Evolutionary conservation across 2,329 filamentous ascomycete genomes (phyloP).

Genomic region (Aotearoamyces nothofagi): DNA sequence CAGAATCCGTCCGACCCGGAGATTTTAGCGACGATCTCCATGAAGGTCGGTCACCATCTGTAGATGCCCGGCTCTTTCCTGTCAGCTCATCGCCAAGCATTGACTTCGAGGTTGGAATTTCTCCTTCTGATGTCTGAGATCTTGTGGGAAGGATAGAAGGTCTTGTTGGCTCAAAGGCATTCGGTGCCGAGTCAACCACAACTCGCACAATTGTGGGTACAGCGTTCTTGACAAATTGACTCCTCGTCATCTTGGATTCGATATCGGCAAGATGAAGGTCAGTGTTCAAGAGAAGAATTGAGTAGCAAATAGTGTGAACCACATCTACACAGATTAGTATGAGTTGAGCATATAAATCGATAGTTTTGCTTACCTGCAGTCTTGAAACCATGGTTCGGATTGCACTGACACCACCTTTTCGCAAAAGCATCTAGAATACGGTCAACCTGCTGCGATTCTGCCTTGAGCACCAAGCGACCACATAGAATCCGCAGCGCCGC

Average conservation of each 20-base stretch:
- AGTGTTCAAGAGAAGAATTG: constrained; percentile 86
- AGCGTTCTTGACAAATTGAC: constrained; percentile 92
- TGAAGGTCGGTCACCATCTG: constrained; percentile 18
- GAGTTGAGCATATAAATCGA: too few relatives aligned
- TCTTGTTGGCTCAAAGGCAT: constrained; percentile 38
- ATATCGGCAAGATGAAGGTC: constrained; percentile 93
- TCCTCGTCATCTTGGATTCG: constrained; percentile 88
- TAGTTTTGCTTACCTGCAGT: constrained; percentile 55
- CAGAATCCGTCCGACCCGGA: constrained; percentile 11
- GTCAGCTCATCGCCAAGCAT: constrained; percentile 7
- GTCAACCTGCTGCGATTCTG: constrained; percentile 93
- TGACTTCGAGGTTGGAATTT: constrained; percentile 6
- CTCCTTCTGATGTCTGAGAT: constrained; percentile 12
- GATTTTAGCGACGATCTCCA: constrained; percentile 20
- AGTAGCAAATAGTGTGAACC: constrained; percentile 95
- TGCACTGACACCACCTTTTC: constrained; percentile 84
- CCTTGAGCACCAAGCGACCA: constrained; percentile 65
- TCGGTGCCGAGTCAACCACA: constrained; percentile 55
- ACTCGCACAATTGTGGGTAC: constrained; percentile 76
- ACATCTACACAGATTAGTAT: constrained; percentile 64
- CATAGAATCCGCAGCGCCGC: constrained; percentile 68
- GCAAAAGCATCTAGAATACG: constrained; percentile 84
- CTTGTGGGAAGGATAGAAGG: constrained; percentile 34
- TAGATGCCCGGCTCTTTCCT: constrained; percentile 11
- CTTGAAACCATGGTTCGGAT: constrained; percentile 86